Evolutionary conservation across 352 stramenopile species (phyloP).

Genomic region (Thalassiosira exigua): DNA sequence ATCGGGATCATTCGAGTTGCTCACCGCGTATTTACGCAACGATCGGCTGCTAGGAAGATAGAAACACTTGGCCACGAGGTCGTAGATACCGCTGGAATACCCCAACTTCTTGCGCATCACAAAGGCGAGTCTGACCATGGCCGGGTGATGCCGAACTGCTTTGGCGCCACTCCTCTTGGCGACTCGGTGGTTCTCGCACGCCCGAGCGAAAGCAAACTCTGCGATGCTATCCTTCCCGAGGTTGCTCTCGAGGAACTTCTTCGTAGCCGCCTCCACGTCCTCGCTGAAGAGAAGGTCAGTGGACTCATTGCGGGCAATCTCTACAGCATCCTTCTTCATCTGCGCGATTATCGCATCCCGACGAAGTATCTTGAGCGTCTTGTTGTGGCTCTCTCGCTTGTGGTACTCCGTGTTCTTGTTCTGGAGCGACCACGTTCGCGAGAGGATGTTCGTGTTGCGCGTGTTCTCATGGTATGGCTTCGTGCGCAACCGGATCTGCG

Average conservation of each 20-base stretch:
- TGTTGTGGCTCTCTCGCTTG: slow-evolving; percentile 10
- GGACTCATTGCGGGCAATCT: not conserved
- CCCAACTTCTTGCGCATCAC: slow-evolving; percentile 1
- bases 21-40: slow-evolving; percentile 2
- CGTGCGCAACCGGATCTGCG: not conserved
- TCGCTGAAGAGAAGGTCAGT: slow-evolving; percentile 5
- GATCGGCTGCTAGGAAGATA: not conserved
- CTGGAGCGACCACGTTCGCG: slow-evolving; percentile 3
- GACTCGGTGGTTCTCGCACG: slow-evolving; percentile 12
- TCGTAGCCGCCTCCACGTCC: not conserved
- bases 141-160: slow-evolving; percentile 9
- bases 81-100: slow-evolving; percentile 7
- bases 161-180: not conserved
- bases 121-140: slow-evolving; percentile 15
- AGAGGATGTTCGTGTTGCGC: not conserved
- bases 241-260: slow-evolving; percentile 6
- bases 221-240: slow-evolving; percentile 11
- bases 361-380: slow-evolving; percentile 7
- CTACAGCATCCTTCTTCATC: not conserved
- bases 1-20: slow-evolving; percentile 21
- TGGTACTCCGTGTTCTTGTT: slow-evolving; percentile 10
- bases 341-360: slow-evolving; percentile 14
- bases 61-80: slow-evolving; percentile 17
- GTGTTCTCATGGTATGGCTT: not conserved
- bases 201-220: slow-evolving; percentile 1